Evolutionary conservation across 169 alveolate genomes (phyloP).

Genomic region (Eimeria praecox): DNA sequence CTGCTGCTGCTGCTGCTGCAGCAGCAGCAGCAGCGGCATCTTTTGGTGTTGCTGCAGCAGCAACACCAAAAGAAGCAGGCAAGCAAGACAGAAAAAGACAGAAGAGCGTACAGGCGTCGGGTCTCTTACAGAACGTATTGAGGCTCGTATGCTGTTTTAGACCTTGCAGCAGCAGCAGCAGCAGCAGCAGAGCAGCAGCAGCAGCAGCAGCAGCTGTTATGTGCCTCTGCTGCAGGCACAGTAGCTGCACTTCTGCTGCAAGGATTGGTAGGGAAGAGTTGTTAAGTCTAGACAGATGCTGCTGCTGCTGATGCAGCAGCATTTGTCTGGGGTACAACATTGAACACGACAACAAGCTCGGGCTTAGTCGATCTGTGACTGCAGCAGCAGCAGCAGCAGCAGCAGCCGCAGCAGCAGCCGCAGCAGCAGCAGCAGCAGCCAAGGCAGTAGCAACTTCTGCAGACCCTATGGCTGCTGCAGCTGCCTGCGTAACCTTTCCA

Average conservation of each 20-base stretch:
- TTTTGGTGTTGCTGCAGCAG: not conserved
- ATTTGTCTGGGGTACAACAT: no score
- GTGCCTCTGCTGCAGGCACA: conserved; percentile 41
- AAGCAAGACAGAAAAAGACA: not conserved
- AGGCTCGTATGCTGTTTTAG: not conserved
- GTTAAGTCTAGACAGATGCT: not conserved
- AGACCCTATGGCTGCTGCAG: not conserved
- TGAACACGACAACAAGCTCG: no score
- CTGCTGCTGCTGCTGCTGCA: conserved; percentile 12
- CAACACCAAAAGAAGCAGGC: not conserved
- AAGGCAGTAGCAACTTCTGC: conserved; percentile 2
- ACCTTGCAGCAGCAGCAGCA: not conserved
- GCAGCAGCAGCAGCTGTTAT: not conserved
- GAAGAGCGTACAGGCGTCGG: not conserved
- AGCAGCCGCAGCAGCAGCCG: not conserved
- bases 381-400: not conserved
- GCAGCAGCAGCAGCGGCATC: not conserved
- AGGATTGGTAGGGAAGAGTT: not conserved
- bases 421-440: not conserved
- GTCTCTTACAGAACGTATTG: not conserved
- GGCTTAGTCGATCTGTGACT: no score
- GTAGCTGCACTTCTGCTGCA: not conserved
- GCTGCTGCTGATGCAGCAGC: not conserved
- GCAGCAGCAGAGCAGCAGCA: not conserved
- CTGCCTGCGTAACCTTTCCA: conserved; percentile 22